Percentiles rank a stretch among this genome's conserved stretches.
Conservation (phyloP, 495 filamentous ascomycete species). For the Coniosporium apollinis region DNA sequence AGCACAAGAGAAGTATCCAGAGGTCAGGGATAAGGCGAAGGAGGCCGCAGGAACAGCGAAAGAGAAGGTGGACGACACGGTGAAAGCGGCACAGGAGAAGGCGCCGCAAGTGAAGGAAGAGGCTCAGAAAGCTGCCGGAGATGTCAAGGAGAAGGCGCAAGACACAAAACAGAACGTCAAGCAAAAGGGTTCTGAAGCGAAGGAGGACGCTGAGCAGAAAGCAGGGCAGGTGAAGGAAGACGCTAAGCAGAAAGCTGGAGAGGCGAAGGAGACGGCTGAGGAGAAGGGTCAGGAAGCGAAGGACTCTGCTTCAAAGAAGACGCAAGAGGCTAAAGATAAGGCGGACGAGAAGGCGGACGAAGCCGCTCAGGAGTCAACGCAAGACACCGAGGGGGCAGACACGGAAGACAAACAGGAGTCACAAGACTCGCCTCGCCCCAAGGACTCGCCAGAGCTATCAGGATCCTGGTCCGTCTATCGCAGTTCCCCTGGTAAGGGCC, state of each 20-base stretch:
- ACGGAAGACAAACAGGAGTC: neutral
- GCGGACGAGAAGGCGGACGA: neutral
- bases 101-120: conserved; percentile 4
- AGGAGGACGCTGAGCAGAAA: conserved; percentile 4
- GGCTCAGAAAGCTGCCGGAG: conserved; percentile 3
- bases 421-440: too few species aligned
- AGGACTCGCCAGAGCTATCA: too few species aligned
- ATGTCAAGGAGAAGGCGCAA: conserved; percentile 4
- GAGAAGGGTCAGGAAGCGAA: conserved; percentile 3
- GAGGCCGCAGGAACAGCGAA: conserved; percentile 1
- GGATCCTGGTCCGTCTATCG: too few species aligned
- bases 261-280: conserved; percentile 1
- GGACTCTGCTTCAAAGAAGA: neutral
- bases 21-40: conserved; percentile 2
- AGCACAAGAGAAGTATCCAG: too few species aligned
- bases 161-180: conserved; percentile 1
- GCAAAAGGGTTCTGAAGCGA: conserved; percentile 4
- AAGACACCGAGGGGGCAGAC: neutral
- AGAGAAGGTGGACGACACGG: conserved; percentile 2
- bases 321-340: conserved; percentile 1
- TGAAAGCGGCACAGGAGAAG: conserved; percentile 3
- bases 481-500: too few species aligned
- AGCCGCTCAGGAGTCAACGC: neutral
- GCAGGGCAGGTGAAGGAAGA: neutral
- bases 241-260: conserved; percentile 5